A percentile compares a stretch with the other conserved stretches of the same genome.
These are phyloP conservation scores for Melampsora larici-populina DNA, from an alignment of 1,284 basidiomycete species.

Conservation along the genomic window DNA sequence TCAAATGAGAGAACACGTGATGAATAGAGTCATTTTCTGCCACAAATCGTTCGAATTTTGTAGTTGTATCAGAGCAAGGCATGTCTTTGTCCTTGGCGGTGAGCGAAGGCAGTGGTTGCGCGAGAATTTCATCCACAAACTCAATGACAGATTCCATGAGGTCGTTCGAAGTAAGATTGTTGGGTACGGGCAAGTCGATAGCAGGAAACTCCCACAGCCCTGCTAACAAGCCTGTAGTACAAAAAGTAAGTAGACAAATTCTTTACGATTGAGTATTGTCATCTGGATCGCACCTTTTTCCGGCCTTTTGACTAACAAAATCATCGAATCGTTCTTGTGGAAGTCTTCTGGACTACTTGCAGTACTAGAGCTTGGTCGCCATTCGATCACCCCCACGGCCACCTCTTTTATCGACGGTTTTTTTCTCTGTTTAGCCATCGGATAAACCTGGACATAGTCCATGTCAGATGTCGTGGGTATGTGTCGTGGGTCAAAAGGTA, in stretches of 20 bases:
- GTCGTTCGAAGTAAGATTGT: background rate
- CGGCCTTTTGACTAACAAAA: constrained; percentile 32
- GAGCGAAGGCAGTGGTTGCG: background rate
- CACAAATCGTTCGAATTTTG: background rate
- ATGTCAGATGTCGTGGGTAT: background rate
- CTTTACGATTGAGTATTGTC: background rate
- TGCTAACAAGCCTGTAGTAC: constrained; percentile 70
- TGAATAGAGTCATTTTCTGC: background rate
- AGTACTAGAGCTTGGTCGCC: background rate
- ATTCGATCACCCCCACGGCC: constrained; percentile 27
- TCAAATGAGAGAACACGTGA: constrained; percentile 23
- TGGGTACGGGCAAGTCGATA: constrained; percentile 49
- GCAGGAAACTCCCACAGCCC: constrained; percentile 81
- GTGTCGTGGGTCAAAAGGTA: constrained; percentile 3
- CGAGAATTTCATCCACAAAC: background rate
- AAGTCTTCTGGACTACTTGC: constrained; percentile 44
- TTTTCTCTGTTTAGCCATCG: constrained; percentile 40
- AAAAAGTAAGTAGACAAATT: constrained; percentile 43
- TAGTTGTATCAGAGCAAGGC: too few relatives aligned
- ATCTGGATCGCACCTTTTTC: constrained; percentile 58
- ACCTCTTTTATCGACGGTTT: constrained; percentile 25
- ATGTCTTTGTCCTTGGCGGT: background rate
- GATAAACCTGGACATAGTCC: constrained; percentile 19
- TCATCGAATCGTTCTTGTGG: constrained; percentile 44
- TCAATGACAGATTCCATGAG: background rate